A percentile compares a stretch with the other conserved stretches of the same genome.
These are phyloP conservation scores for Rutstroemia sydowiana DNA, from an alignment of 2,329 filamentous ascomycete genomes.

Conservation along the genomic window DNA sequence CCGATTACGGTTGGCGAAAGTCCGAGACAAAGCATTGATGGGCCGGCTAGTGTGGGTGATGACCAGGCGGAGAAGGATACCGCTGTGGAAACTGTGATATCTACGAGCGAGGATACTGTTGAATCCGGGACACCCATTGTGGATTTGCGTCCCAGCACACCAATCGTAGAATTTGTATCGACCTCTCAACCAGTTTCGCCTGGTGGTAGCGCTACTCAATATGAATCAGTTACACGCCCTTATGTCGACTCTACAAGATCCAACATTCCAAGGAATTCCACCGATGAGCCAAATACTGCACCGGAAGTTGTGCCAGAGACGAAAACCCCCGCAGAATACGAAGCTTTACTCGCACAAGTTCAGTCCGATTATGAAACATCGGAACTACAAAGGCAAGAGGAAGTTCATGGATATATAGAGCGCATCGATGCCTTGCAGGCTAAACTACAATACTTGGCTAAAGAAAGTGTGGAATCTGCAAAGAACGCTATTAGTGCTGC, in stretches of 20 bases:
- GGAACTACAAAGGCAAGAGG: conserved; percentile 59
- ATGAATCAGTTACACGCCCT: conserved; percentile 20
- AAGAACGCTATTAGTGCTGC: conserved; percentile 59
- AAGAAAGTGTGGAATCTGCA: conserved; percentile 69
- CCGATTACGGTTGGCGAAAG: conserved; percentile 39
- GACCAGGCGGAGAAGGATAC: not conserved
- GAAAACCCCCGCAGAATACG: conserved; percentile 31
- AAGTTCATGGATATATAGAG: conserved; percentile 77
- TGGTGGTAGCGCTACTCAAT: conserved; percentile 11
- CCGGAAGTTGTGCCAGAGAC: not conserved
- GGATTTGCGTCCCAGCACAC: conserved; percentile 12
- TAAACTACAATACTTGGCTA: conserved; percentile 82
- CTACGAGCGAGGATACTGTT: not conserved
- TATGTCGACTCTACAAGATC: conserved; percentile 26
- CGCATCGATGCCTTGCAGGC: conserved; percentile 86
- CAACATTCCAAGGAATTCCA: conserved; percentile 21
- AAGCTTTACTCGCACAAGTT: conserved; percentile 33
- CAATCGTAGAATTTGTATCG: not conserved
- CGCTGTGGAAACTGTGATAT: conserved; percentile 4
- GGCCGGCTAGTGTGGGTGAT: conserved; percentile 19
- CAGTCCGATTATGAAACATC: conserved; percentile 26
- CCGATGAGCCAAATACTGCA: conserved; percentile 23
- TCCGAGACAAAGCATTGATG: conserved; percentile 38
- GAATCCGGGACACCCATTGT: conserved; percentile 13
- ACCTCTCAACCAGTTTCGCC: conserved; percentile 10